Evolutionary conservation across 306 rosid species (phyloP), one percentile per base, ranked within the genome.

Genomic region (Vachellia pachyceras): DNA sequence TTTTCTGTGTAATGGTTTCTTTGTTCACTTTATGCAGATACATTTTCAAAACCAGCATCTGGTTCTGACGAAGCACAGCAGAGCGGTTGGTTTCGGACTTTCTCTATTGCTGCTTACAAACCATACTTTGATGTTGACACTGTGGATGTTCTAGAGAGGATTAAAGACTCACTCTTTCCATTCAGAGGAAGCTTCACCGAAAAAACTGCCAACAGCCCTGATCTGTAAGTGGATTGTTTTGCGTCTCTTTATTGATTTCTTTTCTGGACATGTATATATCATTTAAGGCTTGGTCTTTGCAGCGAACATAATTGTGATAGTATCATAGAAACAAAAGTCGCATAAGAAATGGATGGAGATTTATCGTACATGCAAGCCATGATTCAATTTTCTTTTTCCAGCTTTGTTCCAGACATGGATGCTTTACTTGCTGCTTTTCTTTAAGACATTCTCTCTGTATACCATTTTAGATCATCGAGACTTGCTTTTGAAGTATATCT

Each of bases 91-190:
- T 72, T 91, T 77, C 82, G n/a, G 79, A 63, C 79, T 15, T 87
- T 93, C 75, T 41, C 87, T 2, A 23, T 92, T 74, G 84, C 92
- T 77, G 22, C 91, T 42, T 92, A 90, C 88, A 88, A 90, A 69
- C 88, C 83, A 47, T 92, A 89, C 86, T 92, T 92, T 83, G 97
- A 92, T 77, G 84, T 92, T 29, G 95, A 92, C 85, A 89, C 94
- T 77, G 70, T 82, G 23, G 93, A 92, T 66, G 92, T 92, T 75
- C 25, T 90, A 60, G 92, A 85, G 63, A 89, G 97, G 80, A 86
- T 92, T 79, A 92, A 89, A 76, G 85, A 92, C 57, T 90, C 97
- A 0, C 92, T 92, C 77, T 85, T 79, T 80, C 97, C 97, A 77
- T 91, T 91, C 79, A 88, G 85, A 33, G 97, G 97, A 87, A 78